Conservation (phyloP, 2,329 filamentous ascomycete species). For the Paraconiothyrium sp. region DNA sequence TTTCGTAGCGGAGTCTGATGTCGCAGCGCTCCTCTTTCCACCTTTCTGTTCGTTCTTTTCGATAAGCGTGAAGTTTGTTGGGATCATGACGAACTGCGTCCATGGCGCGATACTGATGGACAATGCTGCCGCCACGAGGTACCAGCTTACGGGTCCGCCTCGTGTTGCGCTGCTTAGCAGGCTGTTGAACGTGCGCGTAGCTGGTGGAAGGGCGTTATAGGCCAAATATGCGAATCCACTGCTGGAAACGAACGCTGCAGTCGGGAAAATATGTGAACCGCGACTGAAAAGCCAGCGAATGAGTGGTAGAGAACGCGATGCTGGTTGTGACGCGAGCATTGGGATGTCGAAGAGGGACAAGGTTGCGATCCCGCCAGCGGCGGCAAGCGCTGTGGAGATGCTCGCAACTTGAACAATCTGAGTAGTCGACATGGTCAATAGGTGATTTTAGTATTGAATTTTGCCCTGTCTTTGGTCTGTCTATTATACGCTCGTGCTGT, state of each 20-base stretch:
- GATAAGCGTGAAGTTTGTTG: slow-evolving; percentile 37
- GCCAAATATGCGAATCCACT: slow-evolving; percentile 41
- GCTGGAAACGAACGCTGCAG: slow-evolving; percentile 36
- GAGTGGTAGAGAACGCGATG: slow-evolving; percentile 49
- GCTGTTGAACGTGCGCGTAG: not conserved
- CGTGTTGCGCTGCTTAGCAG: slow-evolving; percentile 2
- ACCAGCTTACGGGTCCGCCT: slow-evolving; percentile 25
- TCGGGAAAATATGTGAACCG: slow-evolving; percentile 49
- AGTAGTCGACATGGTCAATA: slow-evolving; percentile 17
- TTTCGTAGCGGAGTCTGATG: slow-evolving; percentile 13
- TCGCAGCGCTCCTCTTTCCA: slow-evolving; percentile 23
- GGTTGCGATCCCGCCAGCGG: slow-evolving; percentile 46
- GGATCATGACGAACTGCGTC: slow-evolving; percentile 30
- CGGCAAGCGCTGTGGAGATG: slow-evolving; percentile 44
- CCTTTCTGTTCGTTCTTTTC: slow-evolving; percentile 34
- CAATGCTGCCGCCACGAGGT: slow-evolving; percentile 26
- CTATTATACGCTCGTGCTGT: not conserved
- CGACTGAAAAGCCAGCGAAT: slow-evolving; percentile 51
- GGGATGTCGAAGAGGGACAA: slow-evolving; percentile 47
- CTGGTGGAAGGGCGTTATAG: slow-evolving; percentile 24
- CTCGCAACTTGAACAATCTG: slow-evolving; percentile 39
- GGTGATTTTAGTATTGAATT: not conserved
- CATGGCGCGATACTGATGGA: slow-evolving; percentile 32
- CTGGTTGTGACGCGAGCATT: slow-evolving; percentile 44
- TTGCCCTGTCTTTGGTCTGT: not conserved